Conservation (phyloP, 768 basidiomycete genomes). For the Tulasnella sp. region DNA sequence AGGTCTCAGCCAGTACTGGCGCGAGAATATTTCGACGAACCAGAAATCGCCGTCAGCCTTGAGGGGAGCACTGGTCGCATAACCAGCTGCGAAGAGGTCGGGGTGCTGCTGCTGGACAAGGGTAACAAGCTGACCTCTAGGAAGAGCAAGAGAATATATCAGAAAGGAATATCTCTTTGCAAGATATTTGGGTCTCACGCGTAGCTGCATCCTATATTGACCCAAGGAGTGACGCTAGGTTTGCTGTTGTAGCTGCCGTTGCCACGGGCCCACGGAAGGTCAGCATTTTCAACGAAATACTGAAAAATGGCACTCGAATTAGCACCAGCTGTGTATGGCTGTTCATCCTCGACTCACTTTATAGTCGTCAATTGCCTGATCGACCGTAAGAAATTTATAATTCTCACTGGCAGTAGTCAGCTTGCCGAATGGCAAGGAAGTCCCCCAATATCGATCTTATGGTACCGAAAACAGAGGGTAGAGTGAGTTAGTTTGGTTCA, state of each 20-base stretch:
- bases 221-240: neutral
- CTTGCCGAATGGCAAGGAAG: neutral
- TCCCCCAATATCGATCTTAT: constrained; percentile 16
- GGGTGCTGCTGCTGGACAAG: constrained; percentile 7
- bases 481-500: neutral
- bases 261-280: constrained; percentile 1
- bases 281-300: constrained; percentile 19
- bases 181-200: neutral
- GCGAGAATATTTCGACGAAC: neutral
- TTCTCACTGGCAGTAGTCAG: neutral
- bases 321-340: too few relatives aligned
- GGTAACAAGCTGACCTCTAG: constrained; percentile 12
- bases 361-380: neutral
- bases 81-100: constrained; percentile 15
- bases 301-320: neutral
- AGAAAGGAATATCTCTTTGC: neutral
- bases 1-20: neutral
- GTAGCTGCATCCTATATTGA: constrained; percentile 12
- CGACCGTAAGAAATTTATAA: neutral
- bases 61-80: constrained; percentile 14
- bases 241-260: neutral
- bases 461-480: neutral
- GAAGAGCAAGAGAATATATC: neutral
- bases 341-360: neutral
- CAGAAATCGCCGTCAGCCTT: constrained; percentile 14